These are phyloP conservation scores for Diaporthe aspalathi DNA, from an alignment of 2,329 filamentous ascomycete genomes.

Conservation along the genomic window DNA sequence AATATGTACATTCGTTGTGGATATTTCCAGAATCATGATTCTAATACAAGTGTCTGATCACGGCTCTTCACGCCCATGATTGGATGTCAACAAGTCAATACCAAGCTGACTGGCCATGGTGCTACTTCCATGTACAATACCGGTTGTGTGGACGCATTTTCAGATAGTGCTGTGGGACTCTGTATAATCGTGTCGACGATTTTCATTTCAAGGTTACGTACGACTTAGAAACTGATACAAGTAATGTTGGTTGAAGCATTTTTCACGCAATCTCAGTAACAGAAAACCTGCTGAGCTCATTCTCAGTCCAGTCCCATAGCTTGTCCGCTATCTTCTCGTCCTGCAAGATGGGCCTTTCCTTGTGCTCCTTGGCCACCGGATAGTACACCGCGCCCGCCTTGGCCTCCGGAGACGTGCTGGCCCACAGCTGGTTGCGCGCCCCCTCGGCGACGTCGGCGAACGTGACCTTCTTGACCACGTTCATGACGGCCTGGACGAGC, in stretches of 20 bases:
- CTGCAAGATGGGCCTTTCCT: slow-evolving; percentile 37
- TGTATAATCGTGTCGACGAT: no score
- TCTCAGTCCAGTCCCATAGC: slow-evolving; percentile 50
- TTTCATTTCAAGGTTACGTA: no score
- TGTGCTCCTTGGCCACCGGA: slow-evolving; percentile 47
- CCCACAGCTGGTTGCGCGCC: slow-evolving; percentile 57
- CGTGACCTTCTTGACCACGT: background rate
- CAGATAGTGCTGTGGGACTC: no score
- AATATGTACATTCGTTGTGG: background rate
- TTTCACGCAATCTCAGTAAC: background rate
- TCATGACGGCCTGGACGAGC: background rate
- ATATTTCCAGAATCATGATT: background rate
- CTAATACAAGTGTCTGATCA: background rate
- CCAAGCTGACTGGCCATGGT: no score
- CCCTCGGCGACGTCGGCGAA: slow-evolving; percentile 45
- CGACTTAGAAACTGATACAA: no score
- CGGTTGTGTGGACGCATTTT: no score
- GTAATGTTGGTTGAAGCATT: background rate
- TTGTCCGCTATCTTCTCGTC: slow-evolving; percentile 44
- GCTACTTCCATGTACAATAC: no score
- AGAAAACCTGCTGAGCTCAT: slow-evolving; percentile 41
- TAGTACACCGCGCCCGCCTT: slow-evolving; percentile 49
- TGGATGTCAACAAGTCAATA: no score
- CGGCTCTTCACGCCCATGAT: no score
- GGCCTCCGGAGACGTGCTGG: slow-evolving; percentile 49